Conservation (phyloP, 192 early-diverging fungal species). For the Coemansia interrupta region DNA sequence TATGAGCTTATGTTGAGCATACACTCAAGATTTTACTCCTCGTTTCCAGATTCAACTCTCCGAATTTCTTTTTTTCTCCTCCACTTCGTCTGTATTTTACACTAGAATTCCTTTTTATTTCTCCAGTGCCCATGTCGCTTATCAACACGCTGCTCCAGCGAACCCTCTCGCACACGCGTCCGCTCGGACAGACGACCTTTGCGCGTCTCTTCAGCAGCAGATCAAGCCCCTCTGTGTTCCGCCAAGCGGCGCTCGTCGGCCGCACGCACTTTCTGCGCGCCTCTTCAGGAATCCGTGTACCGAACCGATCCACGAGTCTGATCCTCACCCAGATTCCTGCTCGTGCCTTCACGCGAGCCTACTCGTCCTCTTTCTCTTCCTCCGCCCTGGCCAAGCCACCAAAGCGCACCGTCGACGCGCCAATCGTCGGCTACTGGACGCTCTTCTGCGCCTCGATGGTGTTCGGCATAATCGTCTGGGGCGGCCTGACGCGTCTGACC, state of each 20-base stretch:
- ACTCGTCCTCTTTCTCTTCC: constrained; percentile 4
- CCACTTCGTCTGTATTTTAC: constrained; percentile 1
- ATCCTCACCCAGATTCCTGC: neutral
- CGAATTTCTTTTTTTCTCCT: neutral
- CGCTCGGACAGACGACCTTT: neutral
- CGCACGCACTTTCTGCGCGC: constrained; percentile 18
- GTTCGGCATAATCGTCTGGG: constrained; percentile 90
- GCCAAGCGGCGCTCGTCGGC: constrained; percentile 15
- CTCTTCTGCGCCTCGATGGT: constrained; percentile 82
- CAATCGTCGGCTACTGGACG: constrained; percentile 91
- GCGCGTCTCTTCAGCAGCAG: no score
- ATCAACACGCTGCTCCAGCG: constrained; percentile 5
- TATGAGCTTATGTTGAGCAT: no score
- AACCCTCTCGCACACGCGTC: neutral
- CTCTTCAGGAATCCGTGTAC: neutral
- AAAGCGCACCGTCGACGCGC: constrained; percentile 33
- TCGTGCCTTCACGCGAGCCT: neutral
- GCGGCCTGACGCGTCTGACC: constrained; percentile 94
- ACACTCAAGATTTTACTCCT: no score
- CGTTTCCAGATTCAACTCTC: no score
- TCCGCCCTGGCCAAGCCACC: neutral
- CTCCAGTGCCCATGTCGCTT: neutral
- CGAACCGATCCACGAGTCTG: neutral
- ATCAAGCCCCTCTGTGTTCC: neutral
- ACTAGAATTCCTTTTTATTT: neutral